Percentiles rank a stretch among this genome's conserved stretches.
Evolutionary conservation across 441 rosid genomes (phyloP).

Genomic region (Croton laevigatus): DNA sequence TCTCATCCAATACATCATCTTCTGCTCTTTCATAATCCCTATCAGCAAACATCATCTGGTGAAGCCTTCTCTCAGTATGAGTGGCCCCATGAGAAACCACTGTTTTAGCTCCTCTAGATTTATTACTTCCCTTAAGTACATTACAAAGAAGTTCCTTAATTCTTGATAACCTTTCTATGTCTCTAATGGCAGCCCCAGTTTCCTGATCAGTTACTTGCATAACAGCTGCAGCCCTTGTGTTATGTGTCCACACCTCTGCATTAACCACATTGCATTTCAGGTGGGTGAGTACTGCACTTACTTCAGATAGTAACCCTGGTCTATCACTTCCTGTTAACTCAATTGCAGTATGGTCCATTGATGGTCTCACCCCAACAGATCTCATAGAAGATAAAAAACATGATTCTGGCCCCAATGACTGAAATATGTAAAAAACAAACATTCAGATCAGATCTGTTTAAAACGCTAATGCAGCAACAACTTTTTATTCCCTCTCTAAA

Average conservation of each 20-base stretch:
- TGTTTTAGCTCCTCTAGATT: conserved; percentile 63
- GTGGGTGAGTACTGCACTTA: conserved; percentile 76
- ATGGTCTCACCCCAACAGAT: conserved; percentile 62
- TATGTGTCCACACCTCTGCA: conserved; percentile 97
- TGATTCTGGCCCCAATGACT: conserved; percentile 82
- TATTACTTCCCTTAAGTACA: conserved; percentile 81
- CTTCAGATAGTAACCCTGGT: conserved; percentile 86
- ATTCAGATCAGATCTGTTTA: conserved; percentile 24
- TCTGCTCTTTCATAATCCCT: conserved; percentile 73
- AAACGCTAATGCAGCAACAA: not conserved
- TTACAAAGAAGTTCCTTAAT: conserved; percentile 68
- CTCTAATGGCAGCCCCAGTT: conserved; percentile 62
- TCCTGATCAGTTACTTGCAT: conserved; percentile 76
- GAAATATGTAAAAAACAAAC: conserved; percentile 17
- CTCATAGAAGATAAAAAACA: conserved; percentile 63
- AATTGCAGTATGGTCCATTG: conserved; percentile 63
- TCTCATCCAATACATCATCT: conserved; percentile 48
- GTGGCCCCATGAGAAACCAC: conserved; percentile 57
- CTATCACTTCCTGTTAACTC: conserved; percentile 90
- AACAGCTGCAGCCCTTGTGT: conserved; percentile 83
- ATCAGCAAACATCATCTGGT: conserved; percentile 97
- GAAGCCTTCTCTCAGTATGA: conserved; percentile 85
- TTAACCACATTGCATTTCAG: conserved; percentile 78
- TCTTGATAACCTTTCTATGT: conserved; percentile 54
- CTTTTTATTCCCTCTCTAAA: no score